Conservation (phyloP, 2,329 filamentous ascomycete species). For the Venturia effusa region DNA sequence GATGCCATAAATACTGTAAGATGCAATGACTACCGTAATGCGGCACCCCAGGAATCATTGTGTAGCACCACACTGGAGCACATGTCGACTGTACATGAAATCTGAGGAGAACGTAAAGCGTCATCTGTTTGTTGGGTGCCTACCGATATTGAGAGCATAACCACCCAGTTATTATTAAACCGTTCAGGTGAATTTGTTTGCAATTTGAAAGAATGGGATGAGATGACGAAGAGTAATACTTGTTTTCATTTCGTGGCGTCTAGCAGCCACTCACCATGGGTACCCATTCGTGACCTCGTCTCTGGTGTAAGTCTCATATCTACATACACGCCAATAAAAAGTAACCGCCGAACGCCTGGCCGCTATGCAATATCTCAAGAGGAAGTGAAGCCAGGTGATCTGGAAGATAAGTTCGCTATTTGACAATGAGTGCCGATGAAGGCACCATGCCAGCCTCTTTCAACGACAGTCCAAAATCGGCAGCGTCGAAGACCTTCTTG, state of each 20-base stretch:
- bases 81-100: no score
- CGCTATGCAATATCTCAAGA: neutral
- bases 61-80: no score
- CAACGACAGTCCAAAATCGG: conserved; percentile 78
- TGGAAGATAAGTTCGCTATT: neutral
- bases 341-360: neutral
- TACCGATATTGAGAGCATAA: no score
- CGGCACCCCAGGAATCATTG: no score
- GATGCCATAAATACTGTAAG: no score
- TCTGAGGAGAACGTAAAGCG: no score
- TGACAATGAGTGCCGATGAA: conserved; percentile 75
- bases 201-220: no score
- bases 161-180: no score
- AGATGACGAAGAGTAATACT: neutral
- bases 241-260: neutral
- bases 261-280: neutral
- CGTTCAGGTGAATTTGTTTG: no score
- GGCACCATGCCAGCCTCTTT: conserved; percentile 88
- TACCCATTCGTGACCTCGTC: neutral
- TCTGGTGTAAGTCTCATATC: neutral
- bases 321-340: neutral
- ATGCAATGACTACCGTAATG: no score
- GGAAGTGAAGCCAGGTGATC: neutral
- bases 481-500: conserved; percentile 59
- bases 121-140: no score